Base-by-base conservation (phyloP, 2,329 filamentous ascomycete species). In the Sporothrix inflata region DNA sequence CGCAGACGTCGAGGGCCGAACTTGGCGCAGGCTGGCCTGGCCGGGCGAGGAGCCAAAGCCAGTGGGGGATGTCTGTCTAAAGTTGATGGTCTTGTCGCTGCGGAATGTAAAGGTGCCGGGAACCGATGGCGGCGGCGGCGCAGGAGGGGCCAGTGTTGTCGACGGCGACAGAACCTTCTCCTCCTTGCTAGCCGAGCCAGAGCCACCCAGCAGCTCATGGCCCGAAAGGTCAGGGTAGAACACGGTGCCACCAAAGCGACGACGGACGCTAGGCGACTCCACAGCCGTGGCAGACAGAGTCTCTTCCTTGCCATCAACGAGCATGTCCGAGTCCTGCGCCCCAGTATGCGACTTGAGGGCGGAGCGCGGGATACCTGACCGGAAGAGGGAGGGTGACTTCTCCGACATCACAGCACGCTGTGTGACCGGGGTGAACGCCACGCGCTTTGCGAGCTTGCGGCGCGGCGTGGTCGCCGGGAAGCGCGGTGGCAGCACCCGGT, bases 351-450 rank as follows among this genome's bases (percentile, higher is more conserved):
- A 77, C 74, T 81, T 78, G 16, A 81, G 78, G 53, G 81, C 81
- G 24, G 83, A 83, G 71, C 83, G 83, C 61, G 85, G 82, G 24
- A 85, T 82, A 45, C 79, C 78, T 6, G 84, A 83, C 77, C 89
- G 89, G 75, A 86, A 78, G 4, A 87, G 86, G 3, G 89, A 89
- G 8, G 89, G 88, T 1, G 88, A 87, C 72, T 85, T 82, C 73
- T 87, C 84, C 0, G 78, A 75, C 66, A 82, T 76, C 0, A 81
- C 79, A 9, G 82, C 80, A 21, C 82, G 82, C 74, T 92, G 87
- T 47, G 90, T 90, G 74, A 89, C 90, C 0, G 90, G 91, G 0
- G 92, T 94, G 77, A 97, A 97, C 68, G 92, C 90, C 47, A 97
- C 93, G 71, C 88, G 91, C 83, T 97, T 97, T 21, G 82, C 80